Base-by-base conservation (phyloP, 2,329 filamentous ascomycete genomes). In the Harringtonia lauricola region DNA sequence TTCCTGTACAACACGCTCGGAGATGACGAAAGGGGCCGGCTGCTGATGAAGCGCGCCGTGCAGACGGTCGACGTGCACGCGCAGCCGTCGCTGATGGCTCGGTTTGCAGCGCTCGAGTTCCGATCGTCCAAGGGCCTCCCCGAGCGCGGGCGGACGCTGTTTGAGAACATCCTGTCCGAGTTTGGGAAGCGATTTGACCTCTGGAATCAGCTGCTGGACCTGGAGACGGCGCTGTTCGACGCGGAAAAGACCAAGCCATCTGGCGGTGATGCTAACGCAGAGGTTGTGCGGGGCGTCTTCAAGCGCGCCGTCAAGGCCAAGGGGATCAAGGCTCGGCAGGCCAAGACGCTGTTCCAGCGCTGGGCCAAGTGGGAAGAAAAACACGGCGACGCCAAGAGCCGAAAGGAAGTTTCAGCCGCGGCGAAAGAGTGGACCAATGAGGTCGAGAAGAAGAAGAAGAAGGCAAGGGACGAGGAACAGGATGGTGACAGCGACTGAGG, bases 31-130 rank as follows among this genome's bases (percentile, higher is more conserved):
- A 77, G 81, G 8, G 85, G 81, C 4, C 82, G 88, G 44, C 79
- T 78, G 1, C 76, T 98, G 14, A 77, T 96, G 7, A 73, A 82
- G 3, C 83, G 90, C 35, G 90, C 92, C 15, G 80, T 84, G 10
- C 89, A 96, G 64, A 84, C 86, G 8, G 78, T 98, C 3, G 81
- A 83, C 22, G 64, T 71, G 13, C 18, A 34, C 34, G 26, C 36
- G 2, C 68, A 87, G 61, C 72, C 86, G 33, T 76, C 79, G 48
- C 73, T 94, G 1, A 87, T 90, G 44, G 78, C 83, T 54, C 89
- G 90, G 53, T 95, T 98, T 59, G 92, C 85, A 0, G 83, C 86
- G 17, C 76, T 98, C 19, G 92, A 98, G 63, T 98, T 94, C 73
- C 83, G 81, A 51, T 90, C 85, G 12, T 63, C 78, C 8, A 78